These are phyloP conservation scores for Naganishia vaughanmartiniae DNA, from an alignment of 768 basidiomycete genomes.

Conservation along the genomic window DNA sequence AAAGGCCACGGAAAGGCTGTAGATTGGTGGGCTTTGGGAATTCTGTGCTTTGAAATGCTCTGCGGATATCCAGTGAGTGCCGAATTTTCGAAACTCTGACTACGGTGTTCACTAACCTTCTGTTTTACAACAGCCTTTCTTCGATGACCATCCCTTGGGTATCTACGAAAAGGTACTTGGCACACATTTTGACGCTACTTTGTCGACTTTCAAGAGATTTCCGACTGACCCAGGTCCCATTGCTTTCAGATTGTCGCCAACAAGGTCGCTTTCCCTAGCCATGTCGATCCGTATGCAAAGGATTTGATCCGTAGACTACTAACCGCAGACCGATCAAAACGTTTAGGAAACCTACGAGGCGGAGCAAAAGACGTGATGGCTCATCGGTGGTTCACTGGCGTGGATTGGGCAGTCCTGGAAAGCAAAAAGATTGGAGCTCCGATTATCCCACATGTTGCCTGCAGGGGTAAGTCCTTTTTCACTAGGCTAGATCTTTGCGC, in stretches of 20 bases:
- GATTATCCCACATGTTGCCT: constrained; percentile 49
- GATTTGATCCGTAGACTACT: constrained; percentile 85
- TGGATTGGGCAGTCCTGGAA: constrained; percentile 51
- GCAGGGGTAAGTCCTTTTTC: constrained; percentile 39
- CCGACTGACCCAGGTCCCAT: not conserved
- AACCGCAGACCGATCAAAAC: constrained; percentile 84
- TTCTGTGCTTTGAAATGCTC: constrained; percentile 96
- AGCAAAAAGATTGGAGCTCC: constrained; percentile 51
- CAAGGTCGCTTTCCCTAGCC: constrained; percentile 83
- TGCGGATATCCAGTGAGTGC: constrained; percentile 74
- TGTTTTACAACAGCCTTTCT: constrained; percentile 71
- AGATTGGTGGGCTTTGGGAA: constrained; percentile 99
- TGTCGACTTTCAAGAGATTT: not conserved
- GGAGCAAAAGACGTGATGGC: constrained; percentile 86
- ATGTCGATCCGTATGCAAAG: constrained; percentile 82
- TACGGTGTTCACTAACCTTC: constrained; percentile 4
- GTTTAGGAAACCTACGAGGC: constrained; percentile 87
- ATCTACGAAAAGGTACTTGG: constrained; percentile 77
- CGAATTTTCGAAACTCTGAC: not conserved
- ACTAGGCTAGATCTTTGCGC: not conserved
- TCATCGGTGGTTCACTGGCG: constrained; percentile 77
- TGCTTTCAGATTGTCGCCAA: constrained; percentile 68
- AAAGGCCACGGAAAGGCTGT: constrained; percentile 97
- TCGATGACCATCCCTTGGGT: constrained; percentile 93
- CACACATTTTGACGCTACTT: not conserved